These are phyloP conservation scores for Persicaria maculosa DNA, from an alignment of 148 eudicot genomes.

Conservation along the genomic window DNA sequence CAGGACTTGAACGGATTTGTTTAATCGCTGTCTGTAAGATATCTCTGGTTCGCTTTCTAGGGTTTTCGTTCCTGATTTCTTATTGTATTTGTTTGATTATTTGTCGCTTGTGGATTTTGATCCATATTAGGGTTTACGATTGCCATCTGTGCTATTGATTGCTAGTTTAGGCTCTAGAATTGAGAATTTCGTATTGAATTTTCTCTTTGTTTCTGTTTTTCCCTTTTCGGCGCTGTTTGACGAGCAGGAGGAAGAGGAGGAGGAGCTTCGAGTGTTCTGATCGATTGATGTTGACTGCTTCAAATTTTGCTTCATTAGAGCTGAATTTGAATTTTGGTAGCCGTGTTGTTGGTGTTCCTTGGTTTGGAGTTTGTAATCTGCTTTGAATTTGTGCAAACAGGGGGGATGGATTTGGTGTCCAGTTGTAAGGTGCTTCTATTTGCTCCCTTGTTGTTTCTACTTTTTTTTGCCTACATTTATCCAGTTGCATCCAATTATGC, in stretches of 20 bases:
- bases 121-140: slow-evolving; percentile 9
- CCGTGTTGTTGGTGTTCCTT: neutral
- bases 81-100: neutral
- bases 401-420: slow-evolving; percentile 61
- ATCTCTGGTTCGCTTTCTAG: neutral
- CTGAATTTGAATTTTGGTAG: slow-evolving; percentile 9
- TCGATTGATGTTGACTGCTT: slow-evolving; percentile 13
- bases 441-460: neutral
- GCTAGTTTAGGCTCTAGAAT: neutral
- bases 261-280: neutral
- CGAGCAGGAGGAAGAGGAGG: slow-evolving; percentile 3
- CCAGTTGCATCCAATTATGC: neutral
- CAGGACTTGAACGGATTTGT: neutral
- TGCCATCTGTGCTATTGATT: neutral
- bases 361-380: slow-evolving; percentile 4
- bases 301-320: slow-evolving; percentile 9
- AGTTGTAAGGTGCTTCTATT: slow-evolving; percentile 55
- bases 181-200: neutral
- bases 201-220: neutral
- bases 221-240: neutral
- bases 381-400: neutral
- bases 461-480: neutral
- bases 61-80: neutral
- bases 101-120: neutral
- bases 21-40: slow-evolving; percentile 1